Conservation (phyloP, 192 early-diverging fungal species). For the Coemansia sp. region DNA sequence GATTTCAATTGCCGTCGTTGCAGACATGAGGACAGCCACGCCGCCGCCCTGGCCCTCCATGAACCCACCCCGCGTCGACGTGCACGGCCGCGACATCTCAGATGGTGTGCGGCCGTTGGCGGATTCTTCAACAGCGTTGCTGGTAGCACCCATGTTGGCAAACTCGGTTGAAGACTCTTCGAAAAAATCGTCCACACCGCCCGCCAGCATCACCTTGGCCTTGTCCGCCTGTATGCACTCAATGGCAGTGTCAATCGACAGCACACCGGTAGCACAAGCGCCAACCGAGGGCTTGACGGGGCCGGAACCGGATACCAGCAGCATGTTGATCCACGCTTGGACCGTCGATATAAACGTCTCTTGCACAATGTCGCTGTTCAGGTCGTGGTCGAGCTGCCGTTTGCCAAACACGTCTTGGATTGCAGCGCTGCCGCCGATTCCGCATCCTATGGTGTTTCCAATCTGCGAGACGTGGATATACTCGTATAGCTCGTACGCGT, state of each 20-base stretch:
- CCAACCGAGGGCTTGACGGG: constrained; percentile 78
- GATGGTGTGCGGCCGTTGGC: constrained; percentile 79
- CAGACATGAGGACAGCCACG: constrained; percentile 85
- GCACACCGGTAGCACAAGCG: constrained; percentile 87
- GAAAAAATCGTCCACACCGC: constrained; percentile 85
- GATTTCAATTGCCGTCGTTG: constrained; percentile 78
- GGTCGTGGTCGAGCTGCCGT: constrained; percentile 71
- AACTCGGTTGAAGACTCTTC: constrained; percentile 87
- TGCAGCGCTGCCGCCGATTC: constrained; percentile 77
- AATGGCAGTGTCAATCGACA: constrained; percentile 89
- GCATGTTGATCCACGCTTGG: constrained; percentile 69
- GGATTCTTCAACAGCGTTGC: constrained; percentile 79
- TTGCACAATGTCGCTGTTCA: constrained; percentile 84
- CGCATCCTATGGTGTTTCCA: constrained; percentile 84
- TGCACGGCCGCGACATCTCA: constrained; percentile 90
- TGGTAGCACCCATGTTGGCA: constrained; percentile 94
- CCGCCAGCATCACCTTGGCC: constrained; percentile 87
- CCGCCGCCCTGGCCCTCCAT: constrained; percentile 91
- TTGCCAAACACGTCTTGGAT: constrained; percentile 72
- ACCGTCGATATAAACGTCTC: constrained; percentile 56
- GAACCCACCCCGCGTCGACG: constrained; percentile 84
- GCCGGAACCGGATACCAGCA: constrained; percentile 87
- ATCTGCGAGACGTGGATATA: constrained; percentile 93
- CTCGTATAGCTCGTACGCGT: constrained; percentile 95
- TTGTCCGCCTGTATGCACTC: constrained; percentile 86